Conservation (phyloP, 148 eudicot species). For the Vaccinium macrocarpon region DNA sequence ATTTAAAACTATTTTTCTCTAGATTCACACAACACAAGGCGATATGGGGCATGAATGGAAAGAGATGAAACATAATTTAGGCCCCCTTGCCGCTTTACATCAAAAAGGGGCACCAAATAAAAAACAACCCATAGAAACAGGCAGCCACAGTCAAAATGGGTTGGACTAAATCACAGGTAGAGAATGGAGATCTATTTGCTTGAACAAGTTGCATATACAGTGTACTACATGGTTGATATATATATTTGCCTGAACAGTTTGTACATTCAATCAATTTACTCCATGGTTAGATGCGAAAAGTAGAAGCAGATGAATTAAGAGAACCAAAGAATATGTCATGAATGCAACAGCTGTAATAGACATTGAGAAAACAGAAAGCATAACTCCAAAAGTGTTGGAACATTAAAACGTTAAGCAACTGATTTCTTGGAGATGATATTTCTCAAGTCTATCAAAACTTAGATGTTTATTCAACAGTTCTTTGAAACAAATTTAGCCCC, state of each 20-base stretch:
- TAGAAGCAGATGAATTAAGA: background rate
- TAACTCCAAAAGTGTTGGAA: background rate
- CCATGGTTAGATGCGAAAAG: background rate
- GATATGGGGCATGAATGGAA: background rate
- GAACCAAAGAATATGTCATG: background rate
- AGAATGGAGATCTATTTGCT: background rate
- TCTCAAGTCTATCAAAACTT: background rate
- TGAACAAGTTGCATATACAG: background rate
- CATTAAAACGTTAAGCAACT: background rate
- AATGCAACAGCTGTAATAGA: background rate
- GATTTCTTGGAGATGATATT: background rate
- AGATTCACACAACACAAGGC: background rate
- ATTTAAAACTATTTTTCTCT: background rate
- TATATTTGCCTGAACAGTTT: background rate
- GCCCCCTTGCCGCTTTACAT: background rate
- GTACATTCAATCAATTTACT: background rate
- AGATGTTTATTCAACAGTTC: background rate
- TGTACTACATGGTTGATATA: no score
- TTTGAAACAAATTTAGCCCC: no score
- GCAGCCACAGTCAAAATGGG: background rate
- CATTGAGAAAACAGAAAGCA: background rate
- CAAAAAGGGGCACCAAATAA: background rate
- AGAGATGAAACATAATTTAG: background rate
- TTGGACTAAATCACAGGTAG: background rate
- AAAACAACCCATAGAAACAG: background rate